These are phyloP conservation scores for Thalassiosira mediterranea DNA, from an alignment of 352 stramenopile genomes.

Conservation along the genomic window DNA sequence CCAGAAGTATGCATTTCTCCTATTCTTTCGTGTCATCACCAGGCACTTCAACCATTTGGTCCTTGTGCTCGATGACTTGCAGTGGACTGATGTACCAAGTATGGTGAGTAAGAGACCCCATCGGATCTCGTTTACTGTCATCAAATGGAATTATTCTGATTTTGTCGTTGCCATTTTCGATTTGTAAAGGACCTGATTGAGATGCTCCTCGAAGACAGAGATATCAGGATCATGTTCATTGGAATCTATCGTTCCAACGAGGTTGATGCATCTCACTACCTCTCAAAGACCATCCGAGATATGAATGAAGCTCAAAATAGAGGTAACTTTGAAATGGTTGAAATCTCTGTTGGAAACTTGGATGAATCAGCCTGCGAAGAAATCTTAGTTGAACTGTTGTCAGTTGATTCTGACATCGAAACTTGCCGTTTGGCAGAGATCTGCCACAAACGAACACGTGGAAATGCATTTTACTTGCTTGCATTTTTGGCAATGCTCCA, in stretches of 20 bases:
- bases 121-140: too few species aligned
- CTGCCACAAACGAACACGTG: slow-evolving; percentile 15
- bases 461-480: slow-evolving; percentile 33
- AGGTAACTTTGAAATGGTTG: slow-evolving; percentile 9
- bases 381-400: slow-evolving; percentile 1
- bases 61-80: slow-evolving; percentile 36
- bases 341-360: slow-evolving; percentile 18
- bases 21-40: slow-evolving; percentile 15
- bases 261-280: slow-evolving; percentile 7
- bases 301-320: slow-evolving; percentile 3
- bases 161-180: too few species aligned
- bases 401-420: slow-evolving; percentile 10
- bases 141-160: too few species aligned
- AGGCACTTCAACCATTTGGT: slow-evolving; percentile 23
- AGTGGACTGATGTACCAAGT: slow-evolving; percentile 39
- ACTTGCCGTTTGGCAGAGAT: slow-evolving; percentile 10
- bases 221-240: slow-evolving; percentile 20
- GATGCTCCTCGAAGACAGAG: slow-evolving; percentile 11
- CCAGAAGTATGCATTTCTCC: slow-evolving; percentile 23
- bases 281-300: slow-evolving; percentile 10
- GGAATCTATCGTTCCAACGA: slow-evolving; percentile 36
- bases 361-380: neutral
- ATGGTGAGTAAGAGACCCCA: too few species aligned
- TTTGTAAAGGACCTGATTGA: too few species aligned
- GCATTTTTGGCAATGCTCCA: slow-evolving; percentile 27